Evolutionary conservation across 495 filamentous ascomycete species (phyloP).

Genomic region (Neurospora terricola): DNA sequence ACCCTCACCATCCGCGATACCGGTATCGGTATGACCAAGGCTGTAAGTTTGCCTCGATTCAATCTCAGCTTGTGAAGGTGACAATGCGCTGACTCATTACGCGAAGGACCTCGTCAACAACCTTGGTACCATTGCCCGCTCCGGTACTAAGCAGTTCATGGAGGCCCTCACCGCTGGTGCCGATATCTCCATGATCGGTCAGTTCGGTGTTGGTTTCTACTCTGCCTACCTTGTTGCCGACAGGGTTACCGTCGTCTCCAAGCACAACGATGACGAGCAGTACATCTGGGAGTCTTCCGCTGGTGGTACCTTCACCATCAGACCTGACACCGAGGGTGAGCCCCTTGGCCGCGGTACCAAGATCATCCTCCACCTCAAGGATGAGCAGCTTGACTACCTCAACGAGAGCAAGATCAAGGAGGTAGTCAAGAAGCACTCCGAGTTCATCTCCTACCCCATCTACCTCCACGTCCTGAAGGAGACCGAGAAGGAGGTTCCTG

Average conservation of each 20-base stretch:
- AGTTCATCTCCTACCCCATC: constrained; percentile 99
- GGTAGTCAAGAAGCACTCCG: constrained; percentile 99
- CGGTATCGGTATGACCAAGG: constrained; percentile 99
- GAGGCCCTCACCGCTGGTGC: constrained; percentile 96
- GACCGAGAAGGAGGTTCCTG: constrained; percentile 96
- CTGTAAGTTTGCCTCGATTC: constrained; percentile 52
- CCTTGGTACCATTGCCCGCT: constrained; percentile 97
- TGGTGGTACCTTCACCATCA: constrained; percentile 94
- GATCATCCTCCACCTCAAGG: constrained; percentile 97
- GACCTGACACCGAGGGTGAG: constrained; percentile 81
- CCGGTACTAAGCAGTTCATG: constrained; percentile 99
- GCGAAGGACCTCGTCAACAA: constrained; percentile 94
- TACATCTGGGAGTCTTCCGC: constrained; percentile 99
- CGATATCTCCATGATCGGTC: constrained; percentile 99
- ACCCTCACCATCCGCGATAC: constrained; percentile 94
- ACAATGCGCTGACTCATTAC: constrained; percentile 13
- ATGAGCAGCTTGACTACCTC: constrained; percentile 96
- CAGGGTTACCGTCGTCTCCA: constrained; percentile 87
- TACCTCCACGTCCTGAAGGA: constrained; percentile 99
- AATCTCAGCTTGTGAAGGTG: background rate
- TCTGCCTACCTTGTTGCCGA: constrained; percentile 98
- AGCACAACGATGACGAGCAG: constrained; percentile 99
- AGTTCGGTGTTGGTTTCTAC: constrained; percentile 99
- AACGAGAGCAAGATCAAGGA: constrained; percentile 99
- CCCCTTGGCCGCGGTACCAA: constrained; percentile 88